These are phyloP conservation scores for Fraxinus ornus DNA, from an alignment of 305 asterid genomes.

Conservation along the genomic window DNA sequence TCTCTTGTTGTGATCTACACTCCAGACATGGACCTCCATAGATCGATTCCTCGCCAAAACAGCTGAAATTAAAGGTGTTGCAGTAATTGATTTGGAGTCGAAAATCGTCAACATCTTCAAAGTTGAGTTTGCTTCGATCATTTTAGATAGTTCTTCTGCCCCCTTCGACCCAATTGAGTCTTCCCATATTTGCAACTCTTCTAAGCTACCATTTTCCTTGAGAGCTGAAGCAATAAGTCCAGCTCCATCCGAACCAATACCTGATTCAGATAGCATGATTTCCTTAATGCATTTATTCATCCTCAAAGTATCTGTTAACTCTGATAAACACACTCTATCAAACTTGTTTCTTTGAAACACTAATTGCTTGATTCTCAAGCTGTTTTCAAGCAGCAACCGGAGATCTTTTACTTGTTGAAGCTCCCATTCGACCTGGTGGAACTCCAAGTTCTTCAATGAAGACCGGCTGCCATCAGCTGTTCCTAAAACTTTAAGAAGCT, in stretches of 20 bases:
- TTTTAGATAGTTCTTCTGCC: conserved; percentile 72
- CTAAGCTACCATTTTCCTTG: conserved; percentile 46
- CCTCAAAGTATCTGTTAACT: conserved; percentile 46
- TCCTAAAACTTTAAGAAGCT: conserved; percentile 40
- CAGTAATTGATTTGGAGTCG: conserved; percentile 47
- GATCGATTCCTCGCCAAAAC: conserved; percentile 73
- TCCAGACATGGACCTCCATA: conserved; percentile 77
- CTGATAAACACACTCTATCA: conserved; percentile 41
- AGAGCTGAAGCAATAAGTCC: conserved; percentile 55
- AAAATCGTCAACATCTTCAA: conserved; percentile 55
- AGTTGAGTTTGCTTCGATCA: conserved; percentile 82
- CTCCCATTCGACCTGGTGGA: conserved; percentile 71
- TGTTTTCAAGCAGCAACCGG: conserved; percentile 36
- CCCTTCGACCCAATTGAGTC: conserved; percentile 78
- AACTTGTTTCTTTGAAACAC: conserved; percentile 56
- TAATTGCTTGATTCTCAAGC: conserved; percentile 40
- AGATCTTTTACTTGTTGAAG: conserved; percentile 40
- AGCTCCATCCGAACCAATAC: conserved; percentile 68
- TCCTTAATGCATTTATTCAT: conserved; percentile 43
- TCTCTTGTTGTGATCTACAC: conserved; percentile 34
- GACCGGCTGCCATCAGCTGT: conserved; percentile 19
- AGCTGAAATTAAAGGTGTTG: conserved; percentile 73
- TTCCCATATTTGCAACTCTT: conserved; percentile 75
- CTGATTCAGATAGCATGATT: conserved; percentile 57
- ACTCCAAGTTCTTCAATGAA: conserved; percentile 52